These are phyloP conservation scores for Epichloe typhina DNA, from an alignment of 2,329 filamentous ascomycete species.

Conservation along the genomic window DNA sequence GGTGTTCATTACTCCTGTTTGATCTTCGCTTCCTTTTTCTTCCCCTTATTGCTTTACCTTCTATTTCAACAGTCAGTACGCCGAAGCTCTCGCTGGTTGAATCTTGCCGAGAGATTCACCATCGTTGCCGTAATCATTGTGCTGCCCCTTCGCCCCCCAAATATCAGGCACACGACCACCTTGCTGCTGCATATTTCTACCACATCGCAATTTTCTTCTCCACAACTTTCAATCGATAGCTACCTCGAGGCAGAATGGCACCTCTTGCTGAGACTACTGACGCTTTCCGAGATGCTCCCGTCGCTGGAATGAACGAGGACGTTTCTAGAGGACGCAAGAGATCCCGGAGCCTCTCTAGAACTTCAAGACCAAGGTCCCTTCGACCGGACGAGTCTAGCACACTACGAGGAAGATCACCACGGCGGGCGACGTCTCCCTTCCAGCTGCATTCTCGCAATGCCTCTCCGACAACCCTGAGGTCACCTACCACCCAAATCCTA, in stretches of 20 bases:
- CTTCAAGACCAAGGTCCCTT: conserved; percentile 16
- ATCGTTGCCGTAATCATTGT: background rate
- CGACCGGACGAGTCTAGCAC: conserved; percentile 29
- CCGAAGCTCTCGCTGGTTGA: background rate
- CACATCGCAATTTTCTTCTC: background rate
- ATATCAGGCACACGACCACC: background rate
- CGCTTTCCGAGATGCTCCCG: conserved; percentile 12
- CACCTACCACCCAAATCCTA: conserved; percentile 28
- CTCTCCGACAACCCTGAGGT: conserved; percentile 20
- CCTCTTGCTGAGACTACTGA: conserved; percentile 11
- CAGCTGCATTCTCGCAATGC: conserved; percentile 19
- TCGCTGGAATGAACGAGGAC: conserved; percentile 12
- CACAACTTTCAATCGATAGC: no score
- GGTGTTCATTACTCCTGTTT: background rate
- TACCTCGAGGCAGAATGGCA: conserved; percentile 11
- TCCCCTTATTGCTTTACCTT: background rate
- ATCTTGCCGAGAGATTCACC: no score
- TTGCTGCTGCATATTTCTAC: background rate
- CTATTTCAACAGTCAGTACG: background rate
- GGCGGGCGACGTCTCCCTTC: conserved; percentile 25
- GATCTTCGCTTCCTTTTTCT: background rate
- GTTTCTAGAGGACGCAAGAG: conserved; percentile 25
- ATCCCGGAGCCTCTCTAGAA: conserved; percentile 24
- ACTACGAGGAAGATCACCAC: conserved; percentile 27
- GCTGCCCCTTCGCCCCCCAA: background rate